phyloP scores from a whole-genome alignment of 495 filamentous ascomycete genomes.

The Penicillium longicatenatum region DNA sequence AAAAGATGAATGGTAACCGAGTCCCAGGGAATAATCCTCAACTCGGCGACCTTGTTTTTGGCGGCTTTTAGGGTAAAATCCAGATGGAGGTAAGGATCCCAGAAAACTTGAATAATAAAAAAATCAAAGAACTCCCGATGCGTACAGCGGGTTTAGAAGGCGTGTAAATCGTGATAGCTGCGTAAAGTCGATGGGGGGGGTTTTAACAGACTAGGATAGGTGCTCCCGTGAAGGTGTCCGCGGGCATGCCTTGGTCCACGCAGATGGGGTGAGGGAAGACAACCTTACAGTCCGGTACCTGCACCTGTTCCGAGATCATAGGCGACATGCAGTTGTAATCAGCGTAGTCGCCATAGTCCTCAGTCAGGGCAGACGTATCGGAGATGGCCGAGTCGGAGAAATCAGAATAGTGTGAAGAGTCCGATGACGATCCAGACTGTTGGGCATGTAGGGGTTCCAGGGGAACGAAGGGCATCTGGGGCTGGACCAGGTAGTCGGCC shows the following conservation, averaged over 20 bases:
- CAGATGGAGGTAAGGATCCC: not conserved
- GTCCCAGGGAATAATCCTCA: constrained; percentile 5
- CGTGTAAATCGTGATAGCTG: constrained; percentile 33
- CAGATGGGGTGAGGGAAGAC: constrained; percentile 33
- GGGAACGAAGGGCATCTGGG: constrained; percentile 34
- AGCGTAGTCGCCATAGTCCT: constrained; percentile 44
- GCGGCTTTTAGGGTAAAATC: not conserved
- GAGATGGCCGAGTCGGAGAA: constrained; percentile 46
- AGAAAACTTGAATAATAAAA: not conserved
- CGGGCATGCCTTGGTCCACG: constrained; percentile 28
- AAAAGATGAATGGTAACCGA: constrained; percentile 17
- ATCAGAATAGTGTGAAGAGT: constrained; percentile 45
- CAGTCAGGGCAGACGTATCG: constrained; percentile 44
- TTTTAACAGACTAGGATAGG: constrained; percentile 31
- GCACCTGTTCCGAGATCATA: constrained; percentile 32
- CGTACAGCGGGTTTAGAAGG: constrained; percentile 5
- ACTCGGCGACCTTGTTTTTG: constrained; percentile 4
- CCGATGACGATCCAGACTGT: constrained; percentile 41
- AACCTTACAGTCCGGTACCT: constrained; percentile 38
- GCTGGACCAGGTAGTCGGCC: constrained; percentile 31
- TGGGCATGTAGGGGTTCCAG: constrained; percentile 41
- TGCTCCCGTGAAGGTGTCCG: constrained; percentile 25
- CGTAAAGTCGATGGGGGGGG: constrained; percentile 12
- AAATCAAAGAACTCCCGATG: constrained; percentile 7
- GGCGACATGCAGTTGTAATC: constrained; percentile 48